These are phyloP conservation scores for Neolentinus lepideus DNA, from an alignment of 1,284 basidiomycete genomes.

Conservation along the genomic window DNA sequence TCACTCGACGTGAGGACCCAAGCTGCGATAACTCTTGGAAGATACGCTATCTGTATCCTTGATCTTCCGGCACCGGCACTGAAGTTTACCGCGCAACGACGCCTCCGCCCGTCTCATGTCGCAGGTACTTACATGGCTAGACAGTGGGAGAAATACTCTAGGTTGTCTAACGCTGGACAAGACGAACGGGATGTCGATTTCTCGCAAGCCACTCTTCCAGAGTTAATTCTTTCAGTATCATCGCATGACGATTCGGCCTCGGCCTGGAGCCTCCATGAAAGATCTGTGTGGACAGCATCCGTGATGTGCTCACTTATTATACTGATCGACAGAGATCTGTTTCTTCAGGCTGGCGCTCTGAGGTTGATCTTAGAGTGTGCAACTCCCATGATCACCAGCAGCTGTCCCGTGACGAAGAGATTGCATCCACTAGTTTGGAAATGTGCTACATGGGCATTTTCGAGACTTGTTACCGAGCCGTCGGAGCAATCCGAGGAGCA, in stretches of 20 bases:
- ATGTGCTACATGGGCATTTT: conserved; percentile 48
- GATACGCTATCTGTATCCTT: neutral
- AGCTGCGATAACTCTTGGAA: neutral
- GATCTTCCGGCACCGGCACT: neutral
- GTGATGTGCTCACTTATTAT: conserved; percentile 40
- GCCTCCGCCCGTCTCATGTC: neutral
- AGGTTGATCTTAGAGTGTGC: conserved; percentile 33
- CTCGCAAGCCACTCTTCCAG: neutral
- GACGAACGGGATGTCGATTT: neutral
- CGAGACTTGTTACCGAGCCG: conserved; percentile 13
- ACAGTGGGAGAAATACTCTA: conserved; percentile 8
- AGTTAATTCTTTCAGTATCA: neutral
- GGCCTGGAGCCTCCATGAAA: conserved; percentile 10
- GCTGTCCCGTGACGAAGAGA: conserved; percentile 23
- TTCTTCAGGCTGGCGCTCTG: conserved; percentile 29
- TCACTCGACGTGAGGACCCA: neutral
- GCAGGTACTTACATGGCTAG: neutral
- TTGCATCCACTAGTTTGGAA: conserved; percentile 43
- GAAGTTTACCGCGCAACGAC: neutral
- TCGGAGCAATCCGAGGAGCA: neutral
- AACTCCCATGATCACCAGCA: conserved; percentile 22
- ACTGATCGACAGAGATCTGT: conserved; percentile 37
- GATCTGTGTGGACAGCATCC: conserved; percentile 27
- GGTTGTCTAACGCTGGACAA: conserved; percentile 9
- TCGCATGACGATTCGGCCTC: neutral